A percentile compares a stretch with the other conserved stretches of the same genome.
phyloP scores from a whole-genome alignment of 2,329 filamentous ascomycete genomes.

The Aspergillus tanneri region DNA sequence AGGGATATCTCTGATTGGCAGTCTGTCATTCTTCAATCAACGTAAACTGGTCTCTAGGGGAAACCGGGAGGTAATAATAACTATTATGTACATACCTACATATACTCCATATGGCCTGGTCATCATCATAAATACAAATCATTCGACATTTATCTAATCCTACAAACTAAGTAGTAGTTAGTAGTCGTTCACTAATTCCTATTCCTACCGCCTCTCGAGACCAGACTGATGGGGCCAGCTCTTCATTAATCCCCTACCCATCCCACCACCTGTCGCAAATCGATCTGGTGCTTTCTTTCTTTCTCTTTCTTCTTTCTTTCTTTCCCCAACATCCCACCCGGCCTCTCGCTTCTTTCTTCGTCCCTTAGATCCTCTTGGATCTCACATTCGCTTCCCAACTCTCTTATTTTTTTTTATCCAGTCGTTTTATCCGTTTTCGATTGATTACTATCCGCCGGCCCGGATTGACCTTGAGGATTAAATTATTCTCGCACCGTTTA shows the following conservation, averaged over 20 bases:
- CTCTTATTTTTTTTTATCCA: neutral
- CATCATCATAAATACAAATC: too few relatives aligned
- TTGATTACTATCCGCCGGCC: constrained; percentile 9
- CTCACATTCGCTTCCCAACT: neutral
- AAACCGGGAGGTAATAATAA: too few relatives aligned
- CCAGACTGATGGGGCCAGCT: neutral
- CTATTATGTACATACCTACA: too few relatives aligned
- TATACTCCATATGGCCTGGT: too few relatives aligned
- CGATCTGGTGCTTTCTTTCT: constrained; percentile 6
- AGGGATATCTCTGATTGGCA: too few relatives aligned
- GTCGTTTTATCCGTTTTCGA: neutral
- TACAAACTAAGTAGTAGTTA: too few relatives aligned
- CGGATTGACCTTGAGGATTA: neutral
- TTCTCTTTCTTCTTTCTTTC: constrained; percentile 8
- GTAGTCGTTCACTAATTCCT: neutral
- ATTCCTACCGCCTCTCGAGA: neutral
- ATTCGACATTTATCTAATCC: too few relatives aligned
- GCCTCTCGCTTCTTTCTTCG: neutral
- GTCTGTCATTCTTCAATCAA: too few relatives aligned
- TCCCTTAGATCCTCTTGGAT: neutral
- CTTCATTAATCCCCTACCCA: constrained; percentile 12
- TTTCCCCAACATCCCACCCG: constrained; percentile 7
- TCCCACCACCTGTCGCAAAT: constrained; percentile 12
- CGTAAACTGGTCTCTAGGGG: too few relatives aligned
- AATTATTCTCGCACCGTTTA: constrained; percentile 1